phyloP scores from a whole-genome alignment of 1,139 yeast genomes.

The Yamadazyma dushanensis region DNA sequence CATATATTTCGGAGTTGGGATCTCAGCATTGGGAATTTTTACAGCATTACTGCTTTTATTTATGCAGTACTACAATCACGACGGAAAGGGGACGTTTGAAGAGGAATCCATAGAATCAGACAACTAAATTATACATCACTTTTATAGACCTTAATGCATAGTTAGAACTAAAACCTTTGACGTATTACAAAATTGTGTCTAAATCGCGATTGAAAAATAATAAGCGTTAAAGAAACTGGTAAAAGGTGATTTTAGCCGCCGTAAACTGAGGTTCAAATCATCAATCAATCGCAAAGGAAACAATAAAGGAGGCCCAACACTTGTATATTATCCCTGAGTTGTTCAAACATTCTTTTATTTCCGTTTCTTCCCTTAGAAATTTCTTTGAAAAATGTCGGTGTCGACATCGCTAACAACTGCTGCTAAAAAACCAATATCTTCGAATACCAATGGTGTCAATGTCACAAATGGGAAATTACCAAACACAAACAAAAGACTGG shows the following conservation, averaged over 20 bases:
- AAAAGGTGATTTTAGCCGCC: background rate
- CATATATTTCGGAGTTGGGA: slow-evolving; percentile 40
- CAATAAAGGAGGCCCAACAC: too few relatives aligned
- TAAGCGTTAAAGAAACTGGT: background rate
- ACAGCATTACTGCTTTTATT: slow-evolving; percentile 30
- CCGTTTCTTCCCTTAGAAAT: background rate
- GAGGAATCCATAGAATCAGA: slow-evolving; percentile 3
- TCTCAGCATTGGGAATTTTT: slow-evolving; percentile 36
- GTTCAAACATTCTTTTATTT: too few relatives aligned
- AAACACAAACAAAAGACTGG: slow-evolving; percentile 48
- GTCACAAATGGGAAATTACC: background rate
- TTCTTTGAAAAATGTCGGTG: slow-evolving; percentile 1
- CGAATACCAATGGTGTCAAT: background rate
- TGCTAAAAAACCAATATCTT: slow-evolving; percentile 2
- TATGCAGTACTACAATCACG: slow-evolving; percentile 19
- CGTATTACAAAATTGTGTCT: background rate
- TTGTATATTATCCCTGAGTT: background rate
- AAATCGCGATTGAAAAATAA: slow-evolving; percentile 5
- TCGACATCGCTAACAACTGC: slow-evolving; percentile 4
- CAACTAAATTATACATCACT: background rate
- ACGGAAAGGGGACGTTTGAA: slow-evolving; percentile 9
- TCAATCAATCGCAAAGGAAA: slow-evolving; percentile 3
- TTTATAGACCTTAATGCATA: slow-evolving; percentile 3
- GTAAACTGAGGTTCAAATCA: background rate
- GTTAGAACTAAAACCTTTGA: background rate